A percentile compares a stretch with the other conserved stretches of the same genome.
Conservation (phyloP, 257 asterid species). For the Buddleja alternifolia region DNA sequence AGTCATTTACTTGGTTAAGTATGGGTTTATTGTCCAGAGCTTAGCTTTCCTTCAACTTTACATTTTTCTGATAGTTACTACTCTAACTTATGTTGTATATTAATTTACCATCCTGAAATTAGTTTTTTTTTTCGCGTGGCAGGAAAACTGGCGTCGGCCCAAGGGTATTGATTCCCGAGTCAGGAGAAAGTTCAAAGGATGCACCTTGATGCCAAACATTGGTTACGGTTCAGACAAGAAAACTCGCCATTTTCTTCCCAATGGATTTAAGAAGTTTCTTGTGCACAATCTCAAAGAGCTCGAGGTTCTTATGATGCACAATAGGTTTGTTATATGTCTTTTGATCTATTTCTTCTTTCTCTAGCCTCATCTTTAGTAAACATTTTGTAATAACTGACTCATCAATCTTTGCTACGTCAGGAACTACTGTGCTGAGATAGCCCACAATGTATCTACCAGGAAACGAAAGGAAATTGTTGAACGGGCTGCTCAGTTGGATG, state of each 20-base stretch:
- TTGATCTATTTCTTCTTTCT: not conserved
- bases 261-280: conserved; percentile 54
- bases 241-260: conserved; percentile 56
- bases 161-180: conserved; percentile 64
- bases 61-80: not conserved
- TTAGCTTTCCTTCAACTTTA: not conserved
- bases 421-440: conserved; percentile 45
- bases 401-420: conserved; percentile 2
- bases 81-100: not conserved
- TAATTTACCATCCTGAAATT: not conserved
- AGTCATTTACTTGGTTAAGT: not conserved
- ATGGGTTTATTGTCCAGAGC: not conserved
- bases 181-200: conserved; percentile 55
- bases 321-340: conserved; percentile 25
- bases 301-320: conserved; percentile 56
- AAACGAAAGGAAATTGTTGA: conserved; percentile 51
- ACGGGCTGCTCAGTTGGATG: conserved; percentile 52
- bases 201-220: conserved; percentile 51
- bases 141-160: conserved; percentile 57
- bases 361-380: not conserved
- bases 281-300: conserved; percentile 52
- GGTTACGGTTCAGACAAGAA: conserved; percentile 61
- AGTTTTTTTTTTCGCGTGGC: not conserved
- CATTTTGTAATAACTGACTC: not conserved
- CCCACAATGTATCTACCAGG: conserved; percentile 51